Percentiles rank a stretch among this genome's conserved stretches.
Conservation (phyloP, 805 yeast species). For the Saccharomycopsis javanensis region DNA sequence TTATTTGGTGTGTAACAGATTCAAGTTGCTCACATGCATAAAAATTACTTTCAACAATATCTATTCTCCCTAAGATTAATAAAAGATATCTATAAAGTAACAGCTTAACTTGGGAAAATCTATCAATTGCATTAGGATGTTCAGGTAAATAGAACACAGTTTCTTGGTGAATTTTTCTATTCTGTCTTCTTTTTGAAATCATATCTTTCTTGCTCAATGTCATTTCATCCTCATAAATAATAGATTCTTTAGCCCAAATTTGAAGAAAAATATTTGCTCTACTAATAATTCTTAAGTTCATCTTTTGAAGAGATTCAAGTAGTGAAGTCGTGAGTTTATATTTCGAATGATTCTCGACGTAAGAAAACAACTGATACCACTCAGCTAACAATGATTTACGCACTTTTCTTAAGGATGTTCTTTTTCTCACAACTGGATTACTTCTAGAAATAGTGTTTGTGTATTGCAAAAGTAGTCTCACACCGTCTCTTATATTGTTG, state of each 20-base stretch:
- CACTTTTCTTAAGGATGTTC: constrained; percentile 50
- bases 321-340: constrained; percentile 58
- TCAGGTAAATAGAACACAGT: constrained; percentile 36
- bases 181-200: constrained; percentile 20
- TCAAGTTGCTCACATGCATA: constrained; percentile 62
- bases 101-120: constrained; percentile 57
- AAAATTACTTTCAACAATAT: constrained; percentile 64
- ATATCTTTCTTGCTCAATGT: constrained; percentile 13
- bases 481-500: constrained; percentile 66
- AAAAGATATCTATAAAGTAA: constrained; percentile 53
- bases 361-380: constrained; percentile 71
- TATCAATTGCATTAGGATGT: constrained; percentile 53
- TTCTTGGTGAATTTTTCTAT: constrained; percentile 27
- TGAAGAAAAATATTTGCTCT: constrained; percentile 56
- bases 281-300: constrained; percentile 58
- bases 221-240: constrained; percentile 30
- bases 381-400: constrained; percentile 66
- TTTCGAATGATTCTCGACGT: constrained; percentile 45
- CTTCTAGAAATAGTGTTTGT: constrained; percentile 72
- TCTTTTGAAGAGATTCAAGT: constrained; percentile 49
- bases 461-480: constrained; percentile 48
- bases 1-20: constrained; percentile 57
- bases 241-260: constrained; percentile 63
- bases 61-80: constrained; percentile 64
- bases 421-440: constrained; percentile 54